Conservation (phyloP, 2,329 filamentous ascomycete genomes). For the Hysterium pulicare region DNA sequence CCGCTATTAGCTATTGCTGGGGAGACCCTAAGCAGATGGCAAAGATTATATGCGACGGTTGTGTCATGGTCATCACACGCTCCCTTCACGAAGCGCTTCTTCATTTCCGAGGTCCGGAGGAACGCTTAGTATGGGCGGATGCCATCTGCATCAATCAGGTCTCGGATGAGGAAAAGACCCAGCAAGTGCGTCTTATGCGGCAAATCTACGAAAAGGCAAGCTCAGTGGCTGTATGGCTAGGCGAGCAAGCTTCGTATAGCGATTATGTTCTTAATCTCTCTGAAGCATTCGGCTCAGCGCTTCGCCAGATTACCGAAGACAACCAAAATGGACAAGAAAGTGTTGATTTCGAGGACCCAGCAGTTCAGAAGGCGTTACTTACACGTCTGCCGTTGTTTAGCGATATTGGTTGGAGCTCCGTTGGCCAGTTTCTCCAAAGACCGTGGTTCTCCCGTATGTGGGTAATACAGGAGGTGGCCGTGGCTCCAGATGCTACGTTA, state of each 20-base stretch:
- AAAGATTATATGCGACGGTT: slow-evolving; percentile 2
- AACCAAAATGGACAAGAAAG: background rate
- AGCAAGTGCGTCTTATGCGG: slow-evolving; percentile 5
- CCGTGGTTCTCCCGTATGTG: slow-evolving; percentile 3
- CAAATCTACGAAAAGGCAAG: slow-evolving; percentile 3
- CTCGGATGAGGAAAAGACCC: slow-evolving; percentile 4
- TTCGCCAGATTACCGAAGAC: background rate
- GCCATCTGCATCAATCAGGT: slow-evolving; percentile 7
- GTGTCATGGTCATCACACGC: slow-evolving; percentile 1
- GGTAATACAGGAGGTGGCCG: slow-evolving; percentile 3
- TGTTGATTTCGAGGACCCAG: background rate
- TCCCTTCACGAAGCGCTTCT: slow-evolving; percentile 3
- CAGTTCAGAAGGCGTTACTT: background rate
- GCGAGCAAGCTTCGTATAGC: background rate
- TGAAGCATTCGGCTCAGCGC: background rate
- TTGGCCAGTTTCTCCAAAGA: slow-evolving; percentile 2
- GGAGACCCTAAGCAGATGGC: background rate
- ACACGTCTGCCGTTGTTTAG: background rate
- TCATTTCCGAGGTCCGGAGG: background rate
- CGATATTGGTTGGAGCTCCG: slow-evolving; percentile 3
- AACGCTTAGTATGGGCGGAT: slow-evolving; percentile 1
- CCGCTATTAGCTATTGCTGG: slow-evolving; percentile 3
- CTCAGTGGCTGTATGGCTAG: slow-evolving; percentile 3
- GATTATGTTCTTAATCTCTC: slow-evolving; percentile 2
- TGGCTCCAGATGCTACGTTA: slow-evolving; percentile 1